Base-by-base conservation (phyloP, 2,329 filamentous ascomycete genomes). In the Emmonsiellopsis sp. region DNA sequence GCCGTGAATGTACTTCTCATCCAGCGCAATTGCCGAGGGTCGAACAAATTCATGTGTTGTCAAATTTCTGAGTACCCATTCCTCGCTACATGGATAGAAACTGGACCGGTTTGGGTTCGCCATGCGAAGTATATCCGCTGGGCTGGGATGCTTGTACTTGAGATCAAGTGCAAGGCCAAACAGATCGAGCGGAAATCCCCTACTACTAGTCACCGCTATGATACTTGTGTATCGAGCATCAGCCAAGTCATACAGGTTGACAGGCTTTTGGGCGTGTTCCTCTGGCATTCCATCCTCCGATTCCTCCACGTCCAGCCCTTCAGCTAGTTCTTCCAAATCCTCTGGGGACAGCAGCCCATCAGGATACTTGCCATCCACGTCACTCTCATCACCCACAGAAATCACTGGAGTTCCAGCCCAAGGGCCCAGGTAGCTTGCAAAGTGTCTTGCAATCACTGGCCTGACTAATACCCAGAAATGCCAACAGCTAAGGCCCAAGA, bases 51-150 rank as follows among this genome's bases (percentile, higher is more conserved):
- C 59, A 35, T 63, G 63, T 5, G 59, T 67, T 1, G 65, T 67
- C 44, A 68, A 30, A 54, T 69, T 69, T 37, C 67, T 61, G 30
- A 70, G 58, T 50, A 68, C 57, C 65, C 63, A 69, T 5, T 45
- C 56, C 50, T 66, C 58, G 45, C 64, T 57, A n/a, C 40, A 44
- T 5, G 62, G 65, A 51, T 61, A 65, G 55, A 65, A 66, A 13
- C 52, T 56, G 13, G 51, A 44, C 10, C 57, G 55, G 37, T 57
- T 56, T n/a, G 58, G 56, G 38, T 55, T 55, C 13, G 60, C 57
- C 41, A 55, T 55, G 42, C 54, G 57, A 40, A 54, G 34, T 38
- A 60, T 51, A 47, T 62, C 58, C 32, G 55, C 51, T 45, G 51
- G 51, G 20, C 50, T 38, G 55, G 57, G 53, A 13, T 59, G 43